Base-by-base conservation (phyloP, 2,329 filamentous ascomycete genomes). In the Fusarium sp. region DNA sequence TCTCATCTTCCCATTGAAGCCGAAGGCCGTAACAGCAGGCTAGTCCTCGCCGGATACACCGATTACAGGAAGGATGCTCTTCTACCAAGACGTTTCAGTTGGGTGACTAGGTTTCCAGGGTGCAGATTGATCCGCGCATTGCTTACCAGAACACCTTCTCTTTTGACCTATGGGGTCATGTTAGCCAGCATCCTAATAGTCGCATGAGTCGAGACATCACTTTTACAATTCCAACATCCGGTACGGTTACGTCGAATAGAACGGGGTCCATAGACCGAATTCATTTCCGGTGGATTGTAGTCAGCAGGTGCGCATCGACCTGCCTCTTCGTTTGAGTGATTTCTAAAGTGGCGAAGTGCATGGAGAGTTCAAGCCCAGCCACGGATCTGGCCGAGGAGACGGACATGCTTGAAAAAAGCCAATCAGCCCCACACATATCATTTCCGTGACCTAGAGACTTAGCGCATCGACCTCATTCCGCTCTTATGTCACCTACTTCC, bases 61-160 rank as follows among this genome's bases (percentile, higher is more conserved):
- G 21, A 10, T 9, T 10, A 0, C 88, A 51, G 14, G 48, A 26
- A 21, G 48, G 48, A 4, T 19, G 18, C 14, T 51, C 31, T 19
- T 51, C 48, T 51, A 51, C 23, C 21, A 26, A 13, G 30, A 5
- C 5, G 23, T 51, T 31, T 51, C 10, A 39, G 31, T 14, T 16
- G 6, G 7, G n/a, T n/a, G n/a, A n/a, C n/a, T n/a, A n/a, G n/a
- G n/a, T n/a, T n/a, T n/a, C n/a, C n/a, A n/a, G n/a, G n/a, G n/a
- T n/a, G n/a, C n/a, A n/a, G n/a, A n/a, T n/a, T n/a, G n/a, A n/a
- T n/a, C n/a, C n/a, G n/a, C 23, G 23, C 11, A 19, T 51, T 0
- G 18, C 23, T 37, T 51, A 51, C 48, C 48, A 1, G 31, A 19
- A 11, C 48, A 51, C 25, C 18, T 28, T 51, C 48, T 51, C 48